phyloP scores from a whole-genome alignment of 768 basidiomycete genomes.

The Lactarius psammicola region DNA sequence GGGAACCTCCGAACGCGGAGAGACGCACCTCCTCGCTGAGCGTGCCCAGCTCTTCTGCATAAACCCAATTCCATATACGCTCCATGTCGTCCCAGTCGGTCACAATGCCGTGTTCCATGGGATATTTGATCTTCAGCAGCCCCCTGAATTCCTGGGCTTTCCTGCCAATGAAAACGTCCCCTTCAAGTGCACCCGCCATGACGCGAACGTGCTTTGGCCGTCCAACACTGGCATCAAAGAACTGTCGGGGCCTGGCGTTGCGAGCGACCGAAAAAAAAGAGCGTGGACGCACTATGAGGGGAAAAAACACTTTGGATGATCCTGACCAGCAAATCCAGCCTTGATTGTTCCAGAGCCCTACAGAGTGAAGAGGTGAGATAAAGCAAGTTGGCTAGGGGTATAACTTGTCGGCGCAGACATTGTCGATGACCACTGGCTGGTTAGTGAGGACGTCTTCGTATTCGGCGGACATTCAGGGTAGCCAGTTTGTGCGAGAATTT shows the following conservation, averaged over 20 bases:
- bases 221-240: constrained; percentile 63
- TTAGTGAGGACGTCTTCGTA: constrained; percentile 95
- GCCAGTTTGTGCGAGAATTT: background rate
- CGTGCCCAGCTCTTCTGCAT: constrained; percentile 92
- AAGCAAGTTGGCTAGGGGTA: constrained; percentile 22
- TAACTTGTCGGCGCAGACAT: constrained; percentile 54
- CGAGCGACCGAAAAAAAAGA: constrained; percentile 15
- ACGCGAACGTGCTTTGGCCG: constrained; percentile 96
- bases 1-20: constrained; percentile 19
- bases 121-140: constrained; percentile 96
- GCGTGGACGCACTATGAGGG: constrained; percentile 87
- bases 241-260: constrained; percentile 3
- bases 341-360: constrained; percentile 99
- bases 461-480: constrained; percentile 66
- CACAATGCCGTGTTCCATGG: constrained; percentile 98
- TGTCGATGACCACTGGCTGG: constrained; percentile 99
- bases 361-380: constrained; percentile 28
- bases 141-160: constrained; percentile 95
- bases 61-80: constrained; percentile 98
- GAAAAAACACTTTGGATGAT: constrained; percentile 99
- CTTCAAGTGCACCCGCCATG: constrained; percentile 96
- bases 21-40: constrained; percentile 88
- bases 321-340: constrained; percentile 98
- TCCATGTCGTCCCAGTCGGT: constrained; percentile 99
- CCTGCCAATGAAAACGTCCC: constrained; percentile 93